A percentile compares a stretch with the other conserved stretches of the same genome.
Conservation (phyloP, 2,329 filamentous ascomycete genomes). For the Trichophyton simii region DNA sequence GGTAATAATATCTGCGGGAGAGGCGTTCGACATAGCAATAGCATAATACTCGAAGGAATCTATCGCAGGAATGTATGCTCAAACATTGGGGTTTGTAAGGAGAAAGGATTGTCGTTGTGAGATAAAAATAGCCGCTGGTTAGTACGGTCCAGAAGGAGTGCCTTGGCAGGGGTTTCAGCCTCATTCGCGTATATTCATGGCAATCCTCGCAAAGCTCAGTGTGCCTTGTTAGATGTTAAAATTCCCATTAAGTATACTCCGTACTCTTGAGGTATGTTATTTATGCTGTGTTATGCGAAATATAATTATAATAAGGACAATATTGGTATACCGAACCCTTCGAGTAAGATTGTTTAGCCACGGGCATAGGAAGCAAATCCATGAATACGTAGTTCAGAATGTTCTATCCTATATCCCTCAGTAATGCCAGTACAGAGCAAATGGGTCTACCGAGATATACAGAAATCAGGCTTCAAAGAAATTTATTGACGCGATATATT, state of each 20-base stretch:
- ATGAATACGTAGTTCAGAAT: no score
- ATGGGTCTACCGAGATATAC: no score
- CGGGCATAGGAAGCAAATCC: no score
- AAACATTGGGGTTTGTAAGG: not conserved
- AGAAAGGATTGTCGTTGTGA: not conserved
- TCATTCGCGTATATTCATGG: not conserved
- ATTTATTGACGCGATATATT: not conserved
- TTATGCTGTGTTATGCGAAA: no score
- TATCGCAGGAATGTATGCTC: not conserved
- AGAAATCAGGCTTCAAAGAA: not conserved
- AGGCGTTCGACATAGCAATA: constrained; percentile 6
- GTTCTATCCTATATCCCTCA: no score
- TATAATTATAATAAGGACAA: no score
- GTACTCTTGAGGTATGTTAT: no score
- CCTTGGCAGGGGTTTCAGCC: not conserved
- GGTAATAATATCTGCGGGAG: constrained; percentile 41
- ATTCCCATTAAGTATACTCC: not conserved
- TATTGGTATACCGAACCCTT: no score
- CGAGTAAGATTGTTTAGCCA: no score
- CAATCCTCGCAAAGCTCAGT: no score
- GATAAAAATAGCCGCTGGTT: not conserved
- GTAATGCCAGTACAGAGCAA: no score
- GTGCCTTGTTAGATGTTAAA: not conserved
- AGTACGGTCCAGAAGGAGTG: no score
- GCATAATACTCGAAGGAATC: not conserved